Percentiles rank a stretch among this genome's conserved stretches.
phyloP scores from a whole-genome alignment of 2,329 filamentous ascomycete genomes.

The Aaosphaeria arxii region DNA sequence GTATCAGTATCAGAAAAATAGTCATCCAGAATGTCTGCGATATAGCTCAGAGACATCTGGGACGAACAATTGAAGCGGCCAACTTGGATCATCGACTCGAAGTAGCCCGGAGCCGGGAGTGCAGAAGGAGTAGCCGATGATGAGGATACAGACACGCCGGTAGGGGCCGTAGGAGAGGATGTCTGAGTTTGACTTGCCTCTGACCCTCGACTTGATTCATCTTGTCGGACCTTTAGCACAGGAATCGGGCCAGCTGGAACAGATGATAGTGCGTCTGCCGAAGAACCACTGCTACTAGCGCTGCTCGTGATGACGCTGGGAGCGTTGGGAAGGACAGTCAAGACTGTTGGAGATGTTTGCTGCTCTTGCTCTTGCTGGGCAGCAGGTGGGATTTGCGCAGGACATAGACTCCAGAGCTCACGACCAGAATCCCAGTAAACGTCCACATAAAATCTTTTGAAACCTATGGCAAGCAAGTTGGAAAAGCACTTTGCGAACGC shows the following conservation, averaged over 20 bases:
- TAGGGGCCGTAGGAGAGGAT: conserved; percentile 4
- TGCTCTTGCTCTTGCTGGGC: conserved; percentile 1
- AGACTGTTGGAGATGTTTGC: background rate
- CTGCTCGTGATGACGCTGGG: background rate
- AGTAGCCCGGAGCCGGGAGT: conserved; percentile 11
- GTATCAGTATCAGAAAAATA: conserved; percentile 55
- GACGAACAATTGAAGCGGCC: conserved; percentile 56
- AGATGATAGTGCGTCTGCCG: background rate
- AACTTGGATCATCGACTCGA: conserved; percentile 41
- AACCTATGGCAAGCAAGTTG: conserved; percentile 60
- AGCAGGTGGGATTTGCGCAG: conserved; percentile 48
- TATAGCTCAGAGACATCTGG: conserved; percentile 48
- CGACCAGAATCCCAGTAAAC: conserved; percentile 61
- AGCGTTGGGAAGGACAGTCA: background rate
- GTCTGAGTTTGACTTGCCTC: conserved; percentile 1
- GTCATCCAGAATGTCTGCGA: conserved; percentile 50
- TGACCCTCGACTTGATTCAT: conserved; percentile 10
- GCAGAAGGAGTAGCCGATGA: conserved; percentile 5
- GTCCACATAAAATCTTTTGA: conserved; percentile 57
- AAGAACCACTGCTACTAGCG: background rate
- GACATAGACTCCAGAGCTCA: conserved; percentile 59
- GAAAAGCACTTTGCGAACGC: conserved; percentile 57
- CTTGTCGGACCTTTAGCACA: background rate
- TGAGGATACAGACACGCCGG: background rate
- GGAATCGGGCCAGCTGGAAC: background rate